Percentiles rank a stretch among this genome's conserved stretches.
Evolutionary conservation across 2,329 filamentous ascomycete species (phyloP).

Genomic region (Geosmithia flava): DNA sequence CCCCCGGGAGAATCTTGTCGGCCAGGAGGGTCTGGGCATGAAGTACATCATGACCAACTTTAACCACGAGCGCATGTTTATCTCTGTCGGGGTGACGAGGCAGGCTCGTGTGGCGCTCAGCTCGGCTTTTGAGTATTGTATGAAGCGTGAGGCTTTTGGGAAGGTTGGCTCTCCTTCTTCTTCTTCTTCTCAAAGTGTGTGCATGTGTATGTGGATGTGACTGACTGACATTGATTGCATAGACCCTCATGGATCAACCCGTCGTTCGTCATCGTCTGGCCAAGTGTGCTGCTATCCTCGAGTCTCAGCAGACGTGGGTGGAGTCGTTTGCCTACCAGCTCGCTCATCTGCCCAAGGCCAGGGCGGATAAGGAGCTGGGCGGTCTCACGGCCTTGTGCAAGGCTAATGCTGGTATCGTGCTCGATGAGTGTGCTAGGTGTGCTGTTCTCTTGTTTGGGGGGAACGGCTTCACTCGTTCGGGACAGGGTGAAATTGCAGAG

Average conservation of each 20-base stretch:
- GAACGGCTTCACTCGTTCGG: slow-evolving; percentile 57
- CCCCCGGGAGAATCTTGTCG: slow-evolving; percentile 57
- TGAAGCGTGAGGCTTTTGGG: slow-evolving; percentile 25
- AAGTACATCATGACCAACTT: slow-evolving; percentile 67
- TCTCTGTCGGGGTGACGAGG: slow-evolving; percentile 51
- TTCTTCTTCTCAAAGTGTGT: no score
- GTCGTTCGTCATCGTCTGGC: slow-evolving; percentile 64
- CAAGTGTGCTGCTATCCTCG: slow-evolving; percentile 55
- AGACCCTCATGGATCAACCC: slow-evolving; percentile 56
- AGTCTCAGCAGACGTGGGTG: slow-evolving; percentile 60
- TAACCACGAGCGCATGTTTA: slow-evolving; percentile 63
- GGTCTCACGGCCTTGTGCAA: slow-evolving; percentile 63
- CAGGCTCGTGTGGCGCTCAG: slow-evolving; percentile 31
- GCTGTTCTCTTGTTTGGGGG: slow-evolving; percentile 63
- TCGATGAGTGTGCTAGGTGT: slow-evolving; percentile 58
- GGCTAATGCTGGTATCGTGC: slow-evolving; percentile 57
- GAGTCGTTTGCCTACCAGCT: slow-evolving; percentile 61
- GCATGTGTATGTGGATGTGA: no score
- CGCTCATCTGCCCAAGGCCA: slow-evolving; percentile 45
- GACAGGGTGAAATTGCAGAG: slow-evolving; percentile 60
- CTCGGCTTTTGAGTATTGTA: slow-evolving; percentile 22
- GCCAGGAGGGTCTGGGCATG: slow-evolving; percentile 60
- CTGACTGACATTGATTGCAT: not conserved
- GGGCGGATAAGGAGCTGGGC: slow-evolving; percentile 53
- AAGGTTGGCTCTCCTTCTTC: slow-evolving; percentile 5